Evolutionary conservation across 1,139 yeast species (phyloP), one percentile per base, ranked within the genome.

Genomic region (Magnusiomyces suaveolens): DNA sequence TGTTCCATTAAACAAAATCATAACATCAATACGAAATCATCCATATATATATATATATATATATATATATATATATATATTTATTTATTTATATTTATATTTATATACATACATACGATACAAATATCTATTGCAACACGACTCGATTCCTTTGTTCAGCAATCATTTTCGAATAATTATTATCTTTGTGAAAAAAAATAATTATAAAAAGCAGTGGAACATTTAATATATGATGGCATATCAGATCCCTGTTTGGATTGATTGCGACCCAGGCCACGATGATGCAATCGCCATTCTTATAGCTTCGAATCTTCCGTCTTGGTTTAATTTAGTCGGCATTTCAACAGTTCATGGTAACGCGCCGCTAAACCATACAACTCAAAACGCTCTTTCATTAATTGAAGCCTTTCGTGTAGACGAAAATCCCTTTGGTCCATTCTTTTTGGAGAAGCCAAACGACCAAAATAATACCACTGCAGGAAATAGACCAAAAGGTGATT

Each of bases 191-290:
- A n/a, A n/a, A n/a, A n/a, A n/a, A n/a, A n/a, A n/a, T n/a, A n/a
- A n/a, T n/a, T n/a, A n/a, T n/a, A n/a, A n/a, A n/a, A n/a, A n/a
- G n/a, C n/a, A n/a, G n/a, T n/a, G n/a, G n/a, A n/a, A n/a, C n/a
- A n/a, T n/a, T n/a, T n/a, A n/a, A n/a, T n/a, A n/a, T n/a, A n/a
- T n/a, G 20, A 41, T 41, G 44, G 18, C 44, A 8, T 41, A 41
- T 21, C 44, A 52, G 54, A 65, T 83, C 23, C 90, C 90, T 0
- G 63, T 87, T 4, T 86, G 96, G 96, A 68, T 88, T n/a, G 96
- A 88, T 69, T 88, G 96, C 66, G 96, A 88, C 66, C 95, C 96
- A 0, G 96, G 96, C 1, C 92, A 86, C 63, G 96, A 88, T 66
- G 97, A 88, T 64, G 86, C 88, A 1, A 78, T 87, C 53, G 96